These are phyloP conservation scores for Sordariomycetes sp. DNA, from an alignment of 2,329 filamentous ascomycete genomes.

Conservation along the genomic window DNA sequence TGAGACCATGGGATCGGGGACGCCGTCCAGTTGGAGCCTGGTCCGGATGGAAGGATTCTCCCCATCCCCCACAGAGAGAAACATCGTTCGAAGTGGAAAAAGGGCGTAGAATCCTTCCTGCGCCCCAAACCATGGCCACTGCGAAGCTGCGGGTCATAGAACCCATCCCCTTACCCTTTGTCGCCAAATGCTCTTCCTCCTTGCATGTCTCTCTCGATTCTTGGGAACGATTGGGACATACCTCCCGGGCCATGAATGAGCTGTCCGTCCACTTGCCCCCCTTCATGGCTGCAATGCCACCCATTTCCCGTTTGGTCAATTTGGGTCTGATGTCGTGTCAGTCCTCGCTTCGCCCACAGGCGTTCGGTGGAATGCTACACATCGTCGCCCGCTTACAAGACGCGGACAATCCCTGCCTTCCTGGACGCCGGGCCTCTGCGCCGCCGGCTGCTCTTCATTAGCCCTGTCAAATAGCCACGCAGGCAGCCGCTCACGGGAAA, in stretches of 20 bases:
- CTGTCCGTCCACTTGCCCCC: not conserved
- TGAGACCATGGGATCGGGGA: too few species aligned
- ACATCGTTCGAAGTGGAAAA: not conserved
- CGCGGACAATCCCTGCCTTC: not conserved
- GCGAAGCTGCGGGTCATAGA: not conserved
- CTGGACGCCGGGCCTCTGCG: not conserved
- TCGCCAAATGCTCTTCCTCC: not conserved
- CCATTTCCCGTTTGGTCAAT: not conserved
- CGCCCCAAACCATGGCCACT: not conserved
- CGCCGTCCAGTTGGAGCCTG: too few species aligned
- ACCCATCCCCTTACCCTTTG: not conserved
- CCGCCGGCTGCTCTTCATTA: not conserved
- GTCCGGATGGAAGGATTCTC: not conserved
- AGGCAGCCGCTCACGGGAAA: not conserved
- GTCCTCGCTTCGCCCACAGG: not conserved
- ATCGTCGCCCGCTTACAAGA: not conserved
- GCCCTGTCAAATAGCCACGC: not conserved
- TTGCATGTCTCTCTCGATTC: not conserved
- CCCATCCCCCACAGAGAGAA: not conserved
- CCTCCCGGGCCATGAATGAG: not conserved
- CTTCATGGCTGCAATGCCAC: not conserved
- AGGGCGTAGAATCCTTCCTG: not conserved
- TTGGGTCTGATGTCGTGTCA: not conserved
- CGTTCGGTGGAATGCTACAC: not conserved
- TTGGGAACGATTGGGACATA: not conserved